Conservation (phyloP, 1,139 yeast genomes). For the Candida sp. region DNA sequence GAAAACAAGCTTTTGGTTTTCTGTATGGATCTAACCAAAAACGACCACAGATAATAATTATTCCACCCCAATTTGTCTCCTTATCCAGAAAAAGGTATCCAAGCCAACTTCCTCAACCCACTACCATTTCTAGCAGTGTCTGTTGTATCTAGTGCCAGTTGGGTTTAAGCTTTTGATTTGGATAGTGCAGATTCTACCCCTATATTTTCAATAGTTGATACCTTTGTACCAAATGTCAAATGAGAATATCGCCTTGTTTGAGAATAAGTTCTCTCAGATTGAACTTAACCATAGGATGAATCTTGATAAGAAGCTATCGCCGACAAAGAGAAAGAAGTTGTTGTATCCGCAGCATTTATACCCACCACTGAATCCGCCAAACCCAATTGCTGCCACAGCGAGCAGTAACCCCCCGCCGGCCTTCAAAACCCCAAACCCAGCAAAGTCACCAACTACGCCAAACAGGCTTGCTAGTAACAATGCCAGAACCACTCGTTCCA, state of each 20-base stretch:
- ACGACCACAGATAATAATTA: no score
- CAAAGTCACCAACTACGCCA: conserved; percentile 10
- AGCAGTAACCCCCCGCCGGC: not conserved
- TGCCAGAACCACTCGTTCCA: not conserved
- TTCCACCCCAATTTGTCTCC: no score
- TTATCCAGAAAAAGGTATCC: no score
- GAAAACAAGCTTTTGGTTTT: not conserved
- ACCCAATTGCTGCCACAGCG: not conserved
- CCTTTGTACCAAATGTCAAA: conserved; percentile 1
- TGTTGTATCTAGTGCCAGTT: no score
- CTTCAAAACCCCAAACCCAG: not conserved
- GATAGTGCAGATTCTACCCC: no score
- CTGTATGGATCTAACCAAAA: no score
- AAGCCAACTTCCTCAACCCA: no score
- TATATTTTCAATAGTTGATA: no score
- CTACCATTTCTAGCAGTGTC: no score
- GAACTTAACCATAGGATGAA: conserved; percentile 18
- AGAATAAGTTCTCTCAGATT: conserved; percentile 32
- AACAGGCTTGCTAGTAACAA: conserved; percentile 1
- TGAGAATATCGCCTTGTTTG: conserved; percentile 19
- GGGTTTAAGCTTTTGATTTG: no score
- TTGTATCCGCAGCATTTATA: conserved; percentile 25
- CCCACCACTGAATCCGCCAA: conserved; percentile 13
- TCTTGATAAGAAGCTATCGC: conserved; percentile 15
- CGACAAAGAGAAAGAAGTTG: conserved; percentile 22